Conservation (phyloP, 2,329 filamentous ascomycete species). For the Bertia moriformis region DNA sequence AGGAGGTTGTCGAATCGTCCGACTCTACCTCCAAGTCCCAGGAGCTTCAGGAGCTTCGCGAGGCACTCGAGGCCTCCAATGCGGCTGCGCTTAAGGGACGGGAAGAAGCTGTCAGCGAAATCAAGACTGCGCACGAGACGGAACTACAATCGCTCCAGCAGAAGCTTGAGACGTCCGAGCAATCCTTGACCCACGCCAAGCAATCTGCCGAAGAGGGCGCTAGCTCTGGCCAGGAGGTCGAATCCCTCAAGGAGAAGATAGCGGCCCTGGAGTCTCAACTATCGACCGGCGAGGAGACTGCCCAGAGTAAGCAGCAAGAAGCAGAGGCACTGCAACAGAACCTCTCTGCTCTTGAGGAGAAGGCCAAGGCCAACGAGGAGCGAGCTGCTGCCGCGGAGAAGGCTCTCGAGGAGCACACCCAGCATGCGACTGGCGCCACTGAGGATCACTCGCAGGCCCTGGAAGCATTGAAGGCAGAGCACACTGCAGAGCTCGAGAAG, state of each 20-base stretch:
- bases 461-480: conserved; percentile 7
- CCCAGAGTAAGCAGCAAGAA: background rate
- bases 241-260: conserved; percentile 17
- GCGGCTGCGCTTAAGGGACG: conserved; percentile 11
- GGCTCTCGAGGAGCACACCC: conserved; percentile 16
- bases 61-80: conserved; percentile 15
- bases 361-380: conserved; percentile 19
- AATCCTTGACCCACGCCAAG: conserved; percentile 15
- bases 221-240: conserved; percentile 17
- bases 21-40: conserved; percentile 12
- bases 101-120: conserved; percentile 13
- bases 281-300: background rate
- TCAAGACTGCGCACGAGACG: conserved; percentile 13
- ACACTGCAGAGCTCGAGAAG: conserved; percentile 6
- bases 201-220: conserved; percentile 16
- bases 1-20: conserved; percentile 13
- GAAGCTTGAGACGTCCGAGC: conserved; percentile 16
- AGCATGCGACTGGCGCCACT: conserved; percentile 11
- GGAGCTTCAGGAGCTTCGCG: conserved; percentile 16
- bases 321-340: conserved; percentile 15
- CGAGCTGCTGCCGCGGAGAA: conserved; percentile 15
- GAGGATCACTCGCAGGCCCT: conserved; percentile 17
- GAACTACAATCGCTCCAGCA: conserved; percentile 16
- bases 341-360: conserved; percentile 17
- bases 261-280: conserved; percentile 7